Evolutionary conservation across 768 basidiomycete species (phyloP), one percentile per base, ranked within the genome.

Genomic region (Pholiota microspora): DNA sequence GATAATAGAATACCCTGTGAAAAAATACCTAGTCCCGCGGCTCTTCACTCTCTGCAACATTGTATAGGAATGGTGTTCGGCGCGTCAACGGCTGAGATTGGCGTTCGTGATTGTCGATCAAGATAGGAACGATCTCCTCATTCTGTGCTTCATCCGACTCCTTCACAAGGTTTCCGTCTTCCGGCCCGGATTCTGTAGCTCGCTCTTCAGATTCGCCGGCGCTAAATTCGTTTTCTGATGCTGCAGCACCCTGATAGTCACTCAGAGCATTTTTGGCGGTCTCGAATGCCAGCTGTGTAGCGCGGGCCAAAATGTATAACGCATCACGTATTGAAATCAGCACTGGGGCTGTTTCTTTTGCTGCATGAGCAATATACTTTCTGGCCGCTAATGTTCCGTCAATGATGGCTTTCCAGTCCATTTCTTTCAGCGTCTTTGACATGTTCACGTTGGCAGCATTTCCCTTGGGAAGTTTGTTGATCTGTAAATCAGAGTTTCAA

Each of bases 361-460:
- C 21, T 27, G 36, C 28, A 1, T 54, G 57, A 13, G 29, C 34
- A 16, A 40, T 5, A 13, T 31, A 31, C 25, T 16, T 21, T 27
- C n/a, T 21, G 21, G 45, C 8, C 1, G 29, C 23, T 2, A n/a
- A 1, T 0, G 32, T 38, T 35, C 48, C 57, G 21, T 58, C 45
- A 4, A 31, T 25, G 7, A 59, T 10, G 23, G 47, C 42, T 32
- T 42, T 29, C 57, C 53, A 59, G 21, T 54, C 53, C 15, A 51
- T 44, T 15, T 51, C 42, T n/a, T 54, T 51, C 10, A 53, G 10
- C 6, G 46, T 31, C 15, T 31, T 29, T 10, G 46, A 10, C 16
- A 48, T 3, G 16, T 31, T 9, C 16, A 48, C 7, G 16, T 31
- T 34, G 2, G 16, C 46, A 10, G 15, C n/a, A 25, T 29, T 25